Evolutionary conservation across 2,329 filamentous ascomycete genomes (phyloP).

Genomic region (Colletotrichum godetiae): DNA sequence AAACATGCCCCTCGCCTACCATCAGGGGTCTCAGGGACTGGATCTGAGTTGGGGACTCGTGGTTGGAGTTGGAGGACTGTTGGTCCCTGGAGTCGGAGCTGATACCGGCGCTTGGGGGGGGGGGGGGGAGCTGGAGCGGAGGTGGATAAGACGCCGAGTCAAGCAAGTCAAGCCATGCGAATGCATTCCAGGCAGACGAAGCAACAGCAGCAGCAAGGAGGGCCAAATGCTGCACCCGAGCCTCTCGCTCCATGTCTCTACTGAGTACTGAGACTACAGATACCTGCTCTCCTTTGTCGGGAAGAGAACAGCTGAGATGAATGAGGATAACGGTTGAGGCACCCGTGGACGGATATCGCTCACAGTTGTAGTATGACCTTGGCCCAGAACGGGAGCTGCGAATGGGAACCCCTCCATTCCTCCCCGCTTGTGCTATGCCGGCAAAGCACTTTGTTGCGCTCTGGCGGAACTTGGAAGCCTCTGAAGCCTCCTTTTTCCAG

Average conservation of each 20-base stretch:
- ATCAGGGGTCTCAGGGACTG: neutral
- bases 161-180: slow-evolving; percentile 14
- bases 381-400: neutral
- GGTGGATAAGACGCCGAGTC: slow-evolving; percentile 1
- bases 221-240: neutral
- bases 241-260: neutral
- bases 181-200: neutral
- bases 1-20: neutral
- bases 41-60: neutral
- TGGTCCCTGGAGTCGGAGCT: neutral
- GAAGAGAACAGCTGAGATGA: neutral
- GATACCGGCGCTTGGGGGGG: neutral
- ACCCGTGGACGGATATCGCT: neutral
- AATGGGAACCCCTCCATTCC: slow-evolving; percentile 7
- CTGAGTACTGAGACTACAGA: neutral
- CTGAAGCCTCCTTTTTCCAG: neutral
- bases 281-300: neutral
- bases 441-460: neutral
- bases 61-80: neutral
- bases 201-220: neutral
- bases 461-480: neutral
- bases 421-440: neutral
- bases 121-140: neutral
- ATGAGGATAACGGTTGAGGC: neutral
- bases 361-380: neutral